Conservation (phyloP, 2,329 filamentous ascomycete species). For the Grosmannia clavigera region DNA sequence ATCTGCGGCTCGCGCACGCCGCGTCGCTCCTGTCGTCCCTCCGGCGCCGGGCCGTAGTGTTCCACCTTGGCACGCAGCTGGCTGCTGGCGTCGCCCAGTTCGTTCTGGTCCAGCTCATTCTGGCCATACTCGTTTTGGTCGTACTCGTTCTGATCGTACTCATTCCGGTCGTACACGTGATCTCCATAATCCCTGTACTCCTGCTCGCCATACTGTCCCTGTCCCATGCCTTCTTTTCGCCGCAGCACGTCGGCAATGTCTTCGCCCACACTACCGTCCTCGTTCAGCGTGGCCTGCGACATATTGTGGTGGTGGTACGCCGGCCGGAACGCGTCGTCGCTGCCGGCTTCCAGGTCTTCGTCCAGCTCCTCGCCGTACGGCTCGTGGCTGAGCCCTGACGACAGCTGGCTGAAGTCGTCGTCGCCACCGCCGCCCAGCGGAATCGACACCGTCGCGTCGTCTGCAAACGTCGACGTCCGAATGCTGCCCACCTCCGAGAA, state of each 20-base stretch:
- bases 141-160: not conserved
- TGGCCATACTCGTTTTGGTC: not conserved
- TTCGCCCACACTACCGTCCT: slow-evolving; percentile 18
- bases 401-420: slow-evolving; percentile 53
- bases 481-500: slow-evolving; percentile 40
- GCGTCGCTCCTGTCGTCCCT: slow-evolving; percentile 74
- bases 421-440: slow-evolving; percentile 35
- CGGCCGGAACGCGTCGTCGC: slow-evolving; percentile 61
- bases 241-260: slow-evolving; percentile 14
- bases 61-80: slow-evolving; percentile 40
- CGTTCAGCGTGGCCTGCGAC: slow-evolving; percentile 43
- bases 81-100: not conserved
- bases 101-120: not conserved
- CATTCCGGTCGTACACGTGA: not conserved
- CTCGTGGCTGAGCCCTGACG: slow-evolving; percentile 31
- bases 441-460: slow-evolving; percentile 62
- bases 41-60: slow-evolving; percentile 79
- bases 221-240: not conserved
- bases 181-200: not conserved
- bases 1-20: slow-evolving; percentile 80
- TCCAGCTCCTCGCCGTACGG: slow-evolving; percentile 11
- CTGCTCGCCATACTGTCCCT: not conserved
- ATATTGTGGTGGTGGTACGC: slow-evolving; percentile 30
- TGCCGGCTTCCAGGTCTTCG: slow-evolving; percentile 30
- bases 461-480: slow-evolving; percentile 41